Evolutionary conservation across 768 basidiomycete species (phyloP).

Genomic region (Suillus spraguei): DNA sequence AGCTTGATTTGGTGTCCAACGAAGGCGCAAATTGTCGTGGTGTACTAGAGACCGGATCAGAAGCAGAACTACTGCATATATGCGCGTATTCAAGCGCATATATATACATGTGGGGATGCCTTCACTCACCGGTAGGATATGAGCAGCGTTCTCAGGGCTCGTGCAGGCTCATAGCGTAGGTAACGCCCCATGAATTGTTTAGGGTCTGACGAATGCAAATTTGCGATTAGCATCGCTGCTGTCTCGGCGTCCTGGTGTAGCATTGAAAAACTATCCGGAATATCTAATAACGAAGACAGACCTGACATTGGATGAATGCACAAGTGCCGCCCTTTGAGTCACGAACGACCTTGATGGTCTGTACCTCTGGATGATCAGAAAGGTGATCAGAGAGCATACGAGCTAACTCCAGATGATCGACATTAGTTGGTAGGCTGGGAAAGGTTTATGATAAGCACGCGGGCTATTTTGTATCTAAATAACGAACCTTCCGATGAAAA

Average conservation of each 20-base stretch:
- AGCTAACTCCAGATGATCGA: conserved; percentile 65
- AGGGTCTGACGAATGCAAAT: conserved; percentile 54
- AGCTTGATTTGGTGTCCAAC: not conserved
- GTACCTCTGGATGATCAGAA: conserved; percentile 63
- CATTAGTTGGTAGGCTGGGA: conserved; percentile 65
- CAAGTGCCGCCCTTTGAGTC: conserved; percentile 79
- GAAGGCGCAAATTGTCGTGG: conserved; percentile 4
- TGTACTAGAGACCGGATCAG: not conserved
- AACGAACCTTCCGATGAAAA: conserved; percentile 81
- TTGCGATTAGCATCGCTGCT: conserved; percentile 61
- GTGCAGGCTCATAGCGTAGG: conserved; percentile 77
- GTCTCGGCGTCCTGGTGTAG: conserved; percentile 52
- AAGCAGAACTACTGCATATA: conserved; percentile 17
- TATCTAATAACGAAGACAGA: conserved; percentile 32
- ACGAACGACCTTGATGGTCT: conserved; percentile 69
- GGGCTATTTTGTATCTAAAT: not conserved
- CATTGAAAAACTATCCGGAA: conserved; percentile 6
- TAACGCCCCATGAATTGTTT: conserved; percentile 71
- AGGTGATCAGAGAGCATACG: conserved; percentile 66
- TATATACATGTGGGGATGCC: not conserved
- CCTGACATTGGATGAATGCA: conserved; percentile 87
- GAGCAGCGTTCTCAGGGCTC: conserved; percentile 72
- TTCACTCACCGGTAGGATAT: conserved; percentile 68
- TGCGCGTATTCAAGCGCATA: not conserved
- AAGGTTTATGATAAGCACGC: conserved; percentile 17